Base-by-base conservation (phyloP, 306 rosid genomes). In the Pterocarpus macrocarpus region DNA sequence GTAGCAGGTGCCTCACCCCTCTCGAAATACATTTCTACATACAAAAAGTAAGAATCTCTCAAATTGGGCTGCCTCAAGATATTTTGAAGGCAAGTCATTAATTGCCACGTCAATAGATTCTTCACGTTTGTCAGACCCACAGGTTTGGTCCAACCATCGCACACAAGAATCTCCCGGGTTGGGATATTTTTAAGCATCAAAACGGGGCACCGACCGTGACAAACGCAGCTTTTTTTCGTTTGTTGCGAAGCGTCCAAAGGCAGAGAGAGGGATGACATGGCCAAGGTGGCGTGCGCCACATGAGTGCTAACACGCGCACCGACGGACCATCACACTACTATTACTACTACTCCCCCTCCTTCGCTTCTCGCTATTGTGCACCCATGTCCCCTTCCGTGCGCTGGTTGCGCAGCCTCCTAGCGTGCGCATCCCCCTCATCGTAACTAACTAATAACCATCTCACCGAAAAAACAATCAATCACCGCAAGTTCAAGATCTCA, bases 321-420 rank as follows among this genome's bases (percentile, higher is more conserved):
- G 1, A 76, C 78, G 59, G 73, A 35, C 77, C 86, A 75, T 69
- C 80, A 22, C 71, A 7, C 70, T 67, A 57, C 75, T 74, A 32
- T 14, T 15, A 5, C 59, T 14, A 4, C 45, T 50, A 7, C 34
- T 28, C 13, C 13, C 64, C 35, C n/a, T 9, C 28, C 70, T 77
- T 45, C 71, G 81, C 64, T 68, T 83, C 69, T 66, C 47, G 66
- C 82, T 87, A 81, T 70, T 64, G 77, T 88, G 85, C 88, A 67
- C 88, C 76, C 76, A 81, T 12, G 8, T 88, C 30, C 49, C 45
- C 67, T 69, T 70, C 13, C 77, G 65, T 79, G 66, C 86, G 67
- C 92, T 84, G 34, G 69, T 82, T 12, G 89, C 78, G 71, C 87
- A 86, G 55, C 70, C 66, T 28, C 87, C 92, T 55, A 79, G 28